Base-by-base conservation (phyloP, 768 basidiomycete genomes). In the Pisolithus microcarpus region DNA sequence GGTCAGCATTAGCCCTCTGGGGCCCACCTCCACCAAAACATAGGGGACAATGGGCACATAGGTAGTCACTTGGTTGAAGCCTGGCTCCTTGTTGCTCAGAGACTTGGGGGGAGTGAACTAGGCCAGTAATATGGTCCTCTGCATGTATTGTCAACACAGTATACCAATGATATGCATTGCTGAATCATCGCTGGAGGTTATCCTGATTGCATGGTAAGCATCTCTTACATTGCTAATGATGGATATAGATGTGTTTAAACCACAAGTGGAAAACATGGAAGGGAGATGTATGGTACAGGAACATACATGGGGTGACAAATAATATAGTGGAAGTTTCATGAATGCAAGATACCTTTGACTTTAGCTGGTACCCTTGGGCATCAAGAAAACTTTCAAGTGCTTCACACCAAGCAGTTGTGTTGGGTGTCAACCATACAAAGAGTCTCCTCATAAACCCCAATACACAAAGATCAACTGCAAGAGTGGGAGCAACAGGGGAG, bases 381-480 rank as follows among this genome's bases (percentile, higher is more conserved):
- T 42, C 46, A 18, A 60, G 42, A 43, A 58, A 59, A 7, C 43
- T 52, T 50, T 59, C 51, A 15, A 59, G 40, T 13, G 54, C 52
- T 31, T 53, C 24, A 43, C 53, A 53, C 40, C 44, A 50, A 2
- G 56, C 49, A 15, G 58, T 53, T 43, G 34, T 42, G 37, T 60
- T 60, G 31, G 54, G 58, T 24, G 58, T 30, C 38, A 56, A 46
- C 2, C 37, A 40, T 19, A 52, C 30, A 36, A 55, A 59, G 11
- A 59, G 53, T 11, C 21, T 34, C 23, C 23, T 52, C 19, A 57
- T 42, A 16, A 70, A 69, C 37, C 65, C 61, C 24, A 70, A 46
- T 18, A 70, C 54, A 11, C 51, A 56, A n/a, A 69, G 34, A 43
- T 70, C 64, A 4, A 72, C 63, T 7, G 64, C 65, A 0, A 72